Percentiles rank a stretch among this genome's conserved stretches.
Conservation (phyloP, 148 eudicot genomes). For the Bassia scoparia region DNA sequence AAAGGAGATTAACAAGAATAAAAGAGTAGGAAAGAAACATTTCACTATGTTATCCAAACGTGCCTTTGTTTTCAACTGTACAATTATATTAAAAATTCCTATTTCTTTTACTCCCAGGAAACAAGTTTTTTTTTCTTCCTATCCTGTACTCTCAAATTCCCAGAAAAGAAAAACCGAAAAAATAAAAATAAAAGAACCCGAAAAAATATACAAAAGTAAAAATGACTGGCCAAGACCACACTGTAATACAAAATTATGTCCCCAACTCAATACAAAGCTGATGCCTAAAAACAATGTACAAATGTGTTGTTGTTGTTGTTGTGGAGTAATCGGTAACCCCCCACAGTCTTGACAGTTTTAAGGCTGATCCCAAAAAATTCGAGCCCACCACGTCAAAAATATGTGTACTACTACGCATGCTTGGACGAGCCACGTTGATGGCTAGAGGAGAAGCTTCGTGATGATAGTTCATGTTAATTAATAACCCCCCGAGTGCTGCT, state of each 20-base stretch:
- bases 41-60: constrained; percentile 19
- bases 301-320: constrained; percentile 17
- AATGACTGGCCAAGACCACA: constrained; percentile 9
- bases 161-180: neutral
- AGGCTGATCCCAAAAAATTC: constrained; percentile 31
- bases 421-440: neutral
- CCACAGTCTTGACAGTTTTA: neutral
- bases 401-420: neutral
- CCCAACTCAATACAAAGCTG: constrained; percentile 19
- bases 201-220: constrained; percentile 4
- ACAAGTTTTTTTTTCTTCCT: constrained; percentile 1
- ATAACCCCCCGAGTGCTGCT: constrained; percentile 11
- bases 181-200: neutral
- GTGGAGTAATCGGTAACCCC: too few relatives aligned
- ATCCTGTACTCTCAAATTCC: constrained; percentile 10
- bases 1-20: neutral
- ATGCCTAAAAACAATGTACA: constrained; percentile 36
- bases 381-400: constrained; percentile 21
- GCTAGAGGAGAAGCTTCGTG: neutral
- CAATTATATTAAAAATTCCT: constrained; percentile 12
- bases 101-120: constrained; percentile 13
- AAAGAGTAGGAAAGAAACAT: neutral
- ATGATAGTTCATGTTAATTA: constrained; percentile 3
- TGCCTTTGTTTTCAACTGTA: constrained; percentile 20
- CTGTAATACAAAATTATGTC: constrained; percentile 29